Evolutionary conservation across 805 yeast genomes (phyloP).

Genomic region (Metschnikowia noctiluminum): DNA sequence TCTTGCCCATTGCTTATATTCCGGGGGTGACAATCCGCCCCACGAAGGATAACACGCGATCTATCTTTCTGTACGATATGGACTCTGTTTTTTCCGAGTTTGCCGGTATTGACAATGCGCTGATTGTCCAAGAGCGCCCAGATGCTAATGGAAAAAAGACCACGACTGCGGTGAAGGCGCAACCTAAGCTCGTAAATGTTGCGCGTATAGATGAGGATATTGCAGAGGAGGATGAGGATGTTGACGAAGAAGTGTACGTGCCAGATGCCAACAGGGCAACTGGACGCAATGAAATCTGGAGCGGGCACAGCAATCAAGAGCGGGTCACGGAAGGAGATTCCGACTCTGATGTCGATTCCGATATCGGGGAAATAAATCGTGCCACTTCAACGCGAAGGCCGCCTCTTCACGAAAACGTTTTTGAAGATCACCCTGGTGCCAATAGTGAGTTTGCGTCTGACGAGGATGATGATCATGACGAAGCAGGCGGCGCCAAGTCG

Average conservation of each 20-base stretch:
- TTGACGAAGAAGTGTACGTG: neutral
- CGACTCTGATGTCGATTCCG: conserved; percentile 43
- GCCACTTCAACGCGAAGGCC: conserved; percentile 28
- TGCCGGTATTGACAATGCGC: conserved; percentile 45
- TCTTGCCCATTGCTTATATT: conserved; percentile 87
- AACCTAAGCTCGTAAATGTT: conserved; percentile 65
- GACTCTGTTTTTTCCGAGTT: conserved; percentile 41
- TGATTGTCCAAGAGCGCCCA: conserved; percentile 39
- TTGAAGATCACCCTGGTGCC: neutral
- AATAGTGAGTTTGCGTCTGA: neutral
- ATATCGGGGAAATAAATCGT: conserved; percentile 42
- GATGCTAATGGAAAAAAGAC: conserved; percentile 38
- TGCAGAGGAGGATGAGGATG: conserved; percentile 27
- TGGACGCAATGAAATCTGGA: conserved; percentile 2
- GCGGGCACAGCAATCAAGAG: neutral
- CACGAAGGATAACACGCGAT: conserved; percentile 40
- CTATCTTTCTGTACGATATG: conserved; percentile 43
- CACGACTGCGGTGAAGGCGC: conserved; percentile 74
- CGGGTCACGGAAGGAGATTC: conserved; percentile 10
- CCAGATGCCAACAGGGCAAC: neutral
- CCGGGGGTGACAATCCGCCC: conserved; percentile 84
- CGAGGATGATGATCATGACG: neutral
- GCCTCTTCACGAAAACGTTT: neutral
- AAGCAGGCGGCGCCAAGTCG: conserved; percentile 13
- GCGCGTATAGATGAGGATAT: conserved; percentile 45